These are phyloP conservation scores for Ustilaginoidea virens DNA, from an alignment of 2,329 filamentous ascomycete genomes.

Conservation along the genomic window DNA sequence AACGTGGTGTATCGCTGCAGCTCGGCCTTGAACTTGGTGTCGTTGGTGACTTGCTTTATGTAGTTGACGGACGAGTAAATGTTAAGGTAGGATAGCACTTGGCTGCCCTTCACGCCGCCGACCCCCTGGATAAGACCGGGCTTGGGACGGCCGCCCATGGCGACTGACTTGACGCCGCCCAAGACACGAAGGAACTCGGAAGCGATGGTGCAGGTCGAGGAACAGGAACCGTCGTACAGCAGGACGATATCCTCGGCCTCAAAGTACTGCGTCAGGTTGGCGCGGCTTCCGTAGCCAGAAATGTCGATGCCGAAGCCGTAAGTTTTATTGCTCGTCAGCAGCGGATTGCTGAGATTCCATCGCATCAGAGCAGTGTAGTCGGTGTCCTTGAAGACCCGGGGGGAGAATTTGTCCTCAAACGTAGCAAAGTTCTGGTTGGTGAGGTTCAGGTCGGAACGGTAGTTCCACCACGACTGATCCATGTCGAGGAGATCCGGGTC, in stretches of 20 bases:
- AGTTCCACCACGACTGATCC: constrained; percentile 35
- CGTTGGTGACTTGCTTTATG: constrained; percentile 12
- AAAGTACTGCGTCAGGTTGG: constrained; percentile 33
- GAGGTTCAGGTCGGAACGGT: constrained; percentile 32
- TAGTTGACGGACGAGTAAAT: constrained; percentile 13
- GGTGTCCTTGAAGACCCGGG: constrained; percentile 28
- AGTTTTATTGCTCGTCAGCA: constrained; percentile 23
- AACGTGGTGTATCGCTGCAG: constrained; percentile 17
- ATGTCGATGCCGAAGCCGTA: constrained; percentile 14
- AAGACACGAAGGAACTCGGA: constrained; percentile 36
- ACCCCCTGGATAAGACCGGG: constrained; percentile 35
- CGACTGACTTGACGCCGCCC: constrained; percentile 34
- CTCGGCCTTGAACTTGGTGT: constrained; percentile 11
- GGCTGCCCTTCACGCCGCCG: constrained; percentile 35
- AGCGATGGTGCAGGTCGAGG: constrained; percentile 42
- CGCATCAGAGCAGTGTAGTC: constrained; percentile 37
- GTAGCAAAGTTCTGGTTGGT: constrained; percentile 34
- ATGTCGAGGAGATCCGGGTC: constrained; percentile 18
- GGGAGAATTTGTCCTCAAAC: constrained; percentile 27
- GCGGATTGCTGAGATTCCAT: constrained; percentile 31
- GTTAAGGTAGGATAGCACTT: constrained; percentile 17
- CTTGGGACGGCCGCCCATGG: constrained; percentile 33
- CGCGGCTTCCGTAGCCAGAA: constrained; percentile 26
- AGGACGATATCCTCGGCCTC: constrained; percentile 41
- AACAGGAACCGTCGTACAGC: constrained; percentile 43